These are phyloP conservation scores for Oemleria cerasiformis DNA, from an alignment of 306 rosid genomes.

Conservation along the genomic window DNA sequence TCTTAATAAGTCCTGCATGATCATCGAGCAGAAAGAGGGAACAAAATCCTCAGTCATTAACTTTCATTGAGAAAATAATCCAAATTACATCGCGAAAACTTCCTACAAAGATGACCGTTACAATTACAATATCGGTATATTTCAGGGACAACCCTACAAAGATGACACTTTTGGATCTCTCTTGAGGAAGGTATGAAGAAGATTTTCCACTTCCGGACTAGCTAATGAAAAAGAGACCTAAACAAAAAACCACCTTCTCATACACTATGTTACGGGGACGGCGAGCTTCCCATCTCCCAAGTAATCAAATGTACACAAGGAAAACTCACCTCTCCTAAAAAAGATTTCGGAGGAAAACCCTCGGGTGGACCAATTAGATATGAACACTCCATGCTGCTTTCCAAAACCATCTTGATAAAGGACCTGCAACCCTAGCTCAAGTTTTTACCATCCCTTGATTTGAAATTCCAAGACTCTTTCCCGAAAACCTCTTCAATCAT, in stretches of 20 bases:
- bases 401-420: constrained; percentile 15
- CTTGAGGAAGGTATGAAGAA: constrained; percentile 28
- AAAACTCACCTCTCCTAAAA: constrained; percentile 31
- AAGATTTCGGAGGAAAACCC: constrained; percentile 22
- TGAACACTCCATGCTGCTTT: constrained; percentile 26
- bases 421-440: constrained; percentile 39
- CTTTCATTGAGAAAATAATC: constrained; percentile 15
- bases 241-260: constrained; percentile 43
- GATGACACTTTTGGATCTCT: constrained; percentile 28
- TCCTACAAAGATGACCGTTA: constrained; percentile 1
- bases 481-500: constrained; percentile 92
- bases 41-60: not conserved
- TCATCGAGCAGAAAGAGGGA: not conserved
- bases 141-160: constrained; percentile 21
- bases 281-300: constrained; percentile 31
- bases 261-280: constrained; percentile 54
- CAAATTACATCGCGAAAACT: constrained; percentile 26
- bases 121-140: constrained; percentile 7
- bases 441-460: constrained; percentile 58
- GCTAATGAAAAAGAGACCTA: constrained; percentile 20
- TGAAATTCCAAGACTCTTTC: constrained; percentile 40
- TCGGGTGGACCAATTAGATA: constrained; percentile 30
- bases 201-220: constrained; percentile 31
- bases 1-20: no score
- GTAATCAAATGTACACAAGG: constrained; percentile 44